Conservation (phyloP, 768 basidiomycete species). For the Inosperma sp. region DNA sequence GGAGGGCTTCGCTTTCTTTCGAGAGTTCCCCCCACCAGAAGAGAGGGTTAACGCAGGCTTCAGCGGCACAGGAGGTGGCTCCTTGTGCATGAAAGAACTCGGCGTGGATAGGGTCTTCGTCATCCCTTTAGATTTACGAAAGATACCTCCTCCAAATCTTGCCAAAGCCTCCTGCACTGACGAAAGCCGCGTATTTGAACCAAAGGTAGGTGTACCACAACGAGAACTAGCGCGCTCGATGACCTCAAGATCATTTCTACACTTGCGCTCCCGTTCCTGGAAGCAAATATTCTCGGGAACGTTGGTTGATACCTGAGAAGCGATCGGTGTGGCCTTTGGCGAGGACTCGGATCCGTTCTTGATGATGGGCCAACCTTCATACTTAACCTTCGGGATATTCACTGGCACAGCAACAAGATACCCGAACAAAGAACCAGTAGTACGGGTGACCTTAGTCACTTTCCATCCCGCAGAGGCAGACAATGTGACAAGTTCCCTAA, state of each 20-base stretch:
- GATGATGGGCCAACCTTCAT: conserved; percentile 9
- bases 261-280: conserved; percentile 10
- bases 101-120: neutral
- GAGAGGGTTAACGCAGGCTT: conserved; percentile 18
- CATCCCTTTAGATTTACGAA: conserved; percentile 17
- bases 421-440: conserved; percentile 63
- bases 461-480: conserved; percentile 59
- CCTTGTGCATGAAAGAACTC: neutral
- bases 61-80: conserved; percentile 11
- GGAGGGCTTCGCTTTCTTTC: conserved; percentile 28
- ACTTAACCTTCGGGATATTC: conserved; percentile 35
- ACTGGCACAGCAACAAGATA: conserved; percentile 66
- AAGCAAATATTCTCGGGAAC: conserved; percentile 16
- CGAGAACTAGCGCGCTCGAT: conserved; percentile 46
- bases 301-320: neutral
- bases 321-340: neutral
- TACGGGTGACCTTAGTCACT: conserved; percentile 48
- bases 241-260: conserved; percentile 29
- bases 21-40: conserved; percentile 6
- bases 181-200: conserved; percentile 46
- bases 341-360: conserved; percentile 10
- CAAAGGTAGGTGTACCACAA: conserved; percentile 61
- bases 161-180: conserved; percentile 42
- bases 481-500: conserved; percentile 56
- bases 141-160: conserved; percentile 33